Base-by-base conservation (phyloP, 179 eudicot genomes). In the Silene coronaria region DNA sequence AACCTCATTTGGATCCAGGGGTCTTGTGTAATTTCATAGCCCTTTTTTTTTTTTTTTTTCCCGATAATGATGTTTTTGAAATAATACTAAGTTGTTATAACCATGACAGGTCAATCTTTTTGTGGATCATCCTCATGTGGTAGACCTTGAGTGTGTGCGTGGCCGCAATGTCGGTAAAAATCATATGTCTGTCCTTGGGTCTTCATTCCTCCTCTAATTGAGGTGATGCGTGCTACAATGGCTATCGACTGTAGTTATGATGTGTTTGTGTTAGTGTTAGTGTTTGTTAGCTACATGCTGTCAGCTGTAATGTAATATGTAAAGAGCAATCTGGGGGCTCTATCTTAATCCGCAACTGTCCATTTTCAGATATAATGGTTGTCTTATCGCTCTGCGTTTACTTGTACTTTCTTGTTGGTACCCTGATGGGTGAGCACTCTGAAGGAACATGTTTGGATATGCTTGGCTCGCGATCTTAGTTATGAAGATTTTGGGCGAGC, bases 71-170 rank as follows among this genome's bases (percentile, higher is more conserved):
- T 13, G 4, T 38, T 22, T 22, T 23, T n/a, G 21, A n/a, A 10
- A 13, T 46, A 9, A 19, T 26, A 22, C 55, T 45, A 48, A 27
- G 21, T 24, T 62, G 2, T 3, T 9, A 32, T 75, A 36, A 26
- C 62, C 48, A n/a, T 79, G 83, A 63, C 82, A 94, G 98, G 96
- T 94, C 72, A 94, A 94, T 73, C 96, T 94, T 67, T 87, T 90
- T 65, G 97, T 94, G 82, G 96, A 92, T 85, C 98, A 89, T 60
- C 87, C 97, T 48, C 96, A 94, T 82, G 89, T 94, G 83, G 79
- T 89, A 82, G 88, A 88, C 80, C 80, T 94, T 82, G 97, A 94
- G 86, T 92, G 98, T 74, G 88, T 90, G 36, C 85, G 98, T 26
- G 97, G 98, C 7, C 73, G 90, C 67, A 88, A 86, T 79, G 88